Evolutionary conservation across 2,329 filamentous ascomycete genomes (phyloP), one percentile per base, ranked within the genome.

Genomic region (Colletotrichum sp.): DNA sequence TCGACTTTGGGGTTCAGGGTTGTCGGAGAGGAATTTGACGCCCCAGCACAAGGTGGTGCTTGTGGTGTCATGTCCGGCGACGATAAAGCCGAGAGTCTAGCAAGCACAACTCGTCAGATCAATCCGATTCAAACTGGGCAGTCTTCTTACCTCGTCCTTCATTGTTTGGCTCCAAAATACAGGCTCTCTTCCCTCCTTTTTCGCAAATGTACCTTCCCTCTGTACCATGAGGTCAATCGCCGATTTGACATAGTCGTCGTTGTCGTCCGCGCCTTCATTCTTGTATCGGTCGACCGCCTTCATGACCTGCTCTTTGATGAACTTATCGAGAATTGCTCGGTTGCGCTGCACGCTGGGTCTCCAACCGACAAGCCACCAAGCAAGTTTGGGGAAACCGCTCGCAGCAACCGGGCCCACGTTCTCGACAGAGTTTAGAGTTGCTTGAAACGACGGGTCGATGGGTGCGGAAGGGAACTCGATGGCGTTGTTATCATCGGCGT

Each of bases 191-290:
- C 55, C 75, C 34, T 77, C 74, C 57, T 76, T 76, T 5, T 39
- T 62, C 9, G 76, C 76, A 32, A 77, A 60, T 15, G 55, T 60
- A n/a, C 80, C 80, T 77, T 86, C 85, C 9, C 84, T 79, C 75
- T 80, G 79, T 2, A 86, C 71, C 15, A 86, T 79, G 16, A 85
- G 80, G 36, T 85, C 84, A 9, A 83, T 76, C 1, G 82, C 82
- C 62, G 78, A 68, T 18, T 60, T 39, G 39, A 68, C 26, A 16
- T 74, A 52, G 28, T 70, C 66, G 4, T 68, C 66, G 0, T 30
- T 68, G 8, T 24, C 66, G 2, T 39, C 39, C n/a, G n/a, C n/a
- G 2, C 60, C 28, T 26, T 77, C 60, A 5, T 63, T 12, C 21
- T 24, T 63, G 62, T 13, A 77, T 39, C 62, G 65, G 24, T 12